Evolutionary conservation across 352 stramenopile species (phyloP), one percentile per base, ranked within the genome.

Genomic region (Aphanomyces stellatus): DNA sequence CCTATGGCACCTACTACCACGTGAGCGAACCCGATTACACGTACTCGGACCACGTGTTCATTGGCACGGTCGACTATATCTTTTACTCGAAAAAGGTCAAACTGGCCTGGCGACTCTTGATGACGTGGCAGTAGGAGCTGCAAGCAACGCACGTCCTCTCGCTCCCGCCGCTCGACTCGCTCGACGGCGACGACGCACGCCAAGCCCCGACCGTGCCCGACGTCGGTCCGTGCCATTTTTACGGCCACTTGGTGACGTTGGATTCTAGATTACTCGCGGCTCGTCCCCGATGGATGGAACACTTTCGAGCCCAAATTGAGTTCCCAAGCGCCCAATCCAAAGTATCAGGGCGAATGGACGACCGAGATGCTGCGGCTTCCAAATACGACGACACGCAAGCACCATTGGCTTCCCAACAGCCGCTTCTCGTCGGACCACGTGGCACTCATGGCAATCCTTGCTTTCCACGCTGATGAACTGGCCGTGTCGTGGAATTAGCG

Each of bases 21-120:
- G 28, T 81, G 7, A 79, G 81, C 41, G 87, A 94, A 37, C 83
- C 85, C 5, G 74, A 83, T 40, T 81, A 86, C 37, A 95, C 85
- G 6, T 88, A 81, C 53, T 80, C 80, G 8, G 87, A 78, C 43
- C 71, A 87, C 1, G 62, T 63, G 19, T 81, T 83, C 46, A 74
- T 79, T 22, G 85, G 76, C 15, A 91, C 80, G 3, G 75, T 90
- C 56, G 87, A 95, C 73, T 95, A 93, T 66, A 93, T 95, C 31
- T 93, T 94, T 69, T 89, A 83, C 72, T 89, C 81, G 6, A 64
- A 66, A 3, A 73, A 77, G 33, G 64, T 62, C 17, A 51, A 75
- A 25, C 17, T 56, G 22, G 69, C 37, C 13, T 30, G 30, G 19
- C 8, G 17, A 2, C 13, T 22, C 46, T 19, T 35, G 7, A 49